Evolutionary conservation across 768 basidiomycete genomes (phyloP), one percentile per base, ranked within the genome.

Genomic region (Lanmaoa pseudosensibilis): DNA sequence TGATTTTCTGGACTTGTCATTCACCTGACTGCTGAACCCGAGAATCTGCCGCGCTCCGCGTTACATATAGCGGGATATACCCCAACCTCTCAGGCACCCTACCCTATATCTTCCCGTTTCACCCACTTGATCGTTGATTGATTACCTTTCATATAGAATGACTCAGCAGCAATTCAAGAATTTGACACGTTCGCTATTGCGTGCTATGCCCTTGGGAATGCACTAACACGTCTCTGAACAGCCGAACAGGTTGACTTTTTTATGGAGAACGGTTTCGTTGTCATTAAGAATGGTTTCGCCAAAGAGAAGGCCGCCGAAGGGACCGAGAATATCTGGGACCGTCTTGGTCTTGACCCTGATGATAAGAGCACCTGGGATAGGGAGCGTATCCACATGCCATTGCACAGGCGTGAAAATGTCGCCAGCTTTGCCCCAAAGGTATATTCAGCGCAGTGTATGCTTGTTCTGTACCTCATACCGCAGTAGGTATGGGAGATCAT

Each of bases 361-460:
- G 81, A 86, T 62, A 81, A 79, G 62, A 69, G 77, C 13, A 82
- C 81, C n/a, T 85, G 83, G 82, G 69, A 73, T 55, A 66, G 68
- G 38, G 80, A 82, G 57, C 74, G 77, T 21, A 75, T 78, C 49
- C 80, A 84, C 64, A 80, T 86, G 80, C 84, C 83, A 1, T 78
- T 71, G 68, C 79, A 79, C 60, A 75, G 66, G 45, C 46, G 23
- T 18, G 44, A 79, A 56, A 66, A 63, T 43, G 78, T 83, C n/a
- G 68, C 75, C 5, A 73, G 67, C 1, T 83, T 83, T 64, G 77
- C 82, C 11, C 82, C 84, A 2, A 83, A 80, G 73, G 82, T 77
- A 62, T 52, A 16, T 25, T 13, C n/a, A n/a, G 16, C 12, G 37
- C 36, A 27, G 15, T 27, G 6, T 37, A 46, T 38, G 15, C 43